Base-by-base conservation (phyloP, 2,329 filamentous ascomycete species). In the Aspergillus cejpii region DNA sequence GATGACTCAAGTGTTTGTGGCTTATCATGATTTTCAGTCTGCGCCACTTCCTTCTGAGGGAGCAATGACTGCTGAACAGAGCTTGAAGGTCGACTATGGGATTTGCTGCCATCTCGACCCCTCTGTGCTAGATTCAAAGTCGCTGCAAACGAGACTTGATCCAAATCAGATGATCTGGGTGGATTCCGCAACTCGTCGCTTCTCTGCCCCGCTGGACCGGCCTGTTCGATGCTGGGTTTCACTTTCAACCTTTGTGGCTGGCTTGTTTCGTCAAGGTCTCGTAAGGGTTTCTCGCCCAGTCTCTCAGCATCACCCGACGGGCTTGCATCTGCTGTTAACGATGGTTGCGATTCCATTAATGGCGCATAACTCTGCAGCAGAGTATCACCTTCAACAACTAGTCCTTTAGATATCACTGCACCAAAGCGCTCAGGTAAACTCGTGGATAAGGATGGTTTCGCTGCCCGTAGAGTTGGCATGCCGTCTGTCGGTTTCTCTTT, bases 401-500 rank as follows among this genome's bases (percentile, higher is more conserved):
- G 39, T 27, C 62, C 61, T 37, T 59, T 57, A 4, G 63, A 63
- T 29, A 65, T 58, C 6, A 54, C 54, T 14, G 56, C 50, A 6
- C 60, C 54, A 47, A 65, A 61, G 3, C 59, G 54, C 43, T 63
- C 58, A 1, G 62, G 59, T 12, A 64, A 47, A 2, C 54, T 50
- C 12, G 54, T 47, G 31, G 59, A 52, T 8, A 64, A 40, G 20
- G 45, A 52, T 5, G 57, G 54, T 6, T 53, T 48, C 26, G 49
- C 42, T 15, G 40, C 14, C 11, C 42, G 40, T 11, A 39, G 28
- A 15, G 37, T 39, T 20, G 41, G 40, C 10, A 39, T 37, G 19
- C 43, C 45, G 33, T 43, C 43, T 37, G 41, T 37, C 6, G 39
- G 19, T 37, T 33, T 24, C 29, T 41, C 28, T 12, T 45, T 45